These are phyloP conservation scores for Coemansia sp. DNA, from an alignment of 192 early-diverging fungal genomes.

Conservation along the genomic window DNA sequence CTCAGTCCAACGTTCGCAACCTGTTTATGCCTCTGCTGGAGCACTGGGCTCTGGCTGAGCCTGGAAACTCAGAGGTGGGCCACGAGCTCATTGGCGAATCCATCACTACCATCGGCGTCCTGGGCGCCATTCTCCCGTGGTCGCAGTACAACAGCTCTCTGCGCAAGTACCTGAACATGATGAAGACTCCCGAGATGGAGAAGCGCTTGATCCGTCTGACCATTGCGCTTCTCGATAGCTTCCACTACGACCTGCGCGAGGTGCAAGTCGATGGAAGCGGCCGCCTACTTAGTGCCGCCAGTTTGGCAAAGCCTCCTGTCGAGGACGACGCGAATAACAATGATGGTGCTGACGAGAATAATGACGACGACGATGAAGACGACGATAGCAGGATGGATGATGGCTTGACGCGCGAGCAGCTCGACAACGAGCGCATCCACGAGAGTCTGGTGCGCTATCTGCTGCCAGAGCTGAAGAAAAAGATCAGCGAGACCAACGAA, in stretches of 20 bases:
- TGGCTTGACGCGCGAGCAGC: constrained; percentile 3
- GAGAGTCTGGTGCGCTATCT: constrained; percentile 69
- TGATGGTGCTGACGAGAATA: constrained; percentile 1
- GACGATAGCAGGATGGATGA: constrained; percentile 32
- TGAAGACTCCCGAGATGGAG: constrained; percentile 68
- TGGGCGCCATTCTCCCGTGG: constrained; percentile 76
- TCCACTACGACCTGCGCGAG: constrained; percentile 83
- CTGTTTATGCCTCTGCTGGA: constrained; percentile 78
- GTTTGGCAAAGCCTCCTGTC: constrained; percentile 5
- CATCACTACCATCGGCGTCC: constrained; percentile 67
- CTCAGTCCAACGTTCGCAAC: constrained; percentile 33
- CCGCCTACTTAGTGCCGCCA: constrained; percentile 15
- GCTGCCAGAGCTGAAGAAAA: constrained; percentile 77
- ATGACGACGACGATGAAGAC: constrained; percentile 29
- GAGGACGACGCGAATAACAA: constrained; percentile 18
- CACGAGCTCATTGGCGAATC: constrained; percentile 82
- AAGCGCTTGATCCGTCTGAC: constrained; percentile 80
- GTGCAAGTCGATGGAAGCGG: constrained; percentile 52
- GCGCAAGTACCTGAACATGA: constrained; percentile 65
- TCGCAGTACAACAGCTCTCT: constrained; percentile 74
- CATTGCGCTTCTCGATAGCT: constrained; percentile 77
- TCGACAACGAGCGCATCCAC: constrained; percentile 59
- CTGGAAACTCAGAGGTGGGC: constrained; percentile 57
- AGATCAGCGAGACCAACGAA: constrained; percentile 68
- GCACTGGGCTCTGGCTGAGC: constrained; percentile 82